Base-by-base conservation (phyloP, 1,284 basidiomycete genomes). In the Boletus smithii region DNA sequence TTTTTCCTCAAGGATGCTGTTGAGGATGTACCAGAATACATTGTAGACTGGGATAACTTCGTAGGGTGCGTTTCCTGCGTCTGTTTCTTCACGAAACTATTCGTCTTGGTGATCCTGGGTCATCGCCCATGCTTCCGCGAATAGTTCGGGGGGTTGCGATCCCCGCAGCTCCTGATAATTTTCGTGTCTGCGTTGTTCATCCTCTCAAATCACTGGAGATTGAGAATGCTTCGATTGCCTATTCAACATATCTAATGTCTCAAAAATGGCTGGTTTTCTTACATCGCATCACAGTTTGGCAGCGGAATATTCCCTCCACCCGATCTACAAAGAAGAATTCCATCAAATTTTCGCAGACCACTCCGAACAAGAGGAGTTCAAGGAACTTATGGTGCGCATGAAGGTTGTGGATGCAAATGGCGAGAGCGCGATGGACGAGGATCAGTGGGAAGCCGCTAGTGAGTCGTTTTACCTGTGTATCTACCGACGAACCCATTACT, bases 391-490 rank as follows among this genome's bases (percentile, higher is more conserved):
- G 66, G 74, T 85, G 50, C 79, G 81, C 53, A 97, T 97, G 94
- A 88, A 84, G 51, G 94, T 97, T 29, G 79, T 94, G 35, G 85
- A 95, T 61, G 66, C 74, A 17, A 74, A 86, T 36, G 94, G 93
- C 3, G 87, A 88, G 68, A 92, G 88, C 57, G 74, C 89, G 45
- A 95, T 97, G 89, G 83, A 92, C 55, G 85, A 87, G 56, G 86
- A 91, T 58, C 93, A 97, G 68, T 95, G 94, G 91, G 92, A 95
- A 61, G 94, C 94, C 53, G 91, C 92, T 14, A 95, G 94, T 97
- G 68, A 70, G 93, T 82, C 18, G 2, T 30, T 48, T 42, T 7
- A 5, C 17, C 13, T 3, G 20, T 22, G 4, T 22, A 31, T 18
- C 8, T 3, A 4, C 17, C 3, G 42, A 34, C 27, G 38, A 24